Base-by-base conservation (phyloP, 176 grass and related monocot genomes). In the Bonia amplexicaulis region DNA sequence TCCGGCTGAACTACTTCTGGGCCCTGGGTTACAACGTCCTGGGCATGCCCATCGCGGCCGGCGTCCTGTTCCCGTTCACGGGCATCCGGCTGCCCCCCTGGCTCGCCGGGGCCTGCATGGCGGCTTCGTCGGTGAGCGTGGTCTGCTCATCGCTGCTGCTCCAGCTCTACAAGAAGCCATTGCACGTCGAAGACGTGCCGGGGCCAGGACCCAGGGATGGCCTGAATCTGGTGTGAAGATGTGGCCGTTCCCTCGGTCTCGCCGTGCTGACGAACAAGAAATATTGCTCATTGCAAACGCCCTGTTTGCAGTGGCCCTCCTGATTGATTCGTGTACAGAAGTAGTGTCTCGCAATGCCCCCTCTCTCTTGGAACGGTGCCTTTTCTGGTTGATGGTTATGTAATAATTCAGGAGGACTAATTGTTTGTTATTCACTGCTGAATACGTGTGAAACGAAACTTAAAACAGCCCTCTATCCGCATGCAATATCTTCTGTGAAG, bases 71-170 rank as follows among this genome's bases (percentile, higher is more conserved):
- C 84, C 96, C 96, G 0, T 95, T 93, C 80, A 92, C 69, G 0
- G 91, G 90, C 80, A 92, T 99, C 79, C 74, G 93, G 45, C 84
- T 99, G 25, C 96, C 96, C 9, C 96, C 96, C 4, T 99, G 93
- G 93, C 91, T 99, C 0, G 96, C 93, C 0, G 93, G 96, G 0
- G 96, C 93, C 29, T 96, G 93, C 88, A 99, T 99, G 96, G 96
- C 96, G 0, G 93, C 93, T 63, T 96, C 93, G 0, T 99, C 96
- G 0, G 80, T 96, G 25, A 96, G 93, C 67, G 96, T 99, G 7
- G 96, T 99, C 41, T 99, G 93, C 84, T 99, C 96, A 12, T 99
- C 93, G 29, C 82, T 99, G 71, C 80, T 99, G 53, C 88, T 96
- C 45, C 96, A 96, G 81, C 89, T 92, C 44, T 99, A 99, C 72